Percentiles rank a stretch among this genome's conserved stretches.
Evolutionary conservation across 176 grass and related monocot species (phyloP).

Genomic region (Tillandsia leiboldiana): DNA sequence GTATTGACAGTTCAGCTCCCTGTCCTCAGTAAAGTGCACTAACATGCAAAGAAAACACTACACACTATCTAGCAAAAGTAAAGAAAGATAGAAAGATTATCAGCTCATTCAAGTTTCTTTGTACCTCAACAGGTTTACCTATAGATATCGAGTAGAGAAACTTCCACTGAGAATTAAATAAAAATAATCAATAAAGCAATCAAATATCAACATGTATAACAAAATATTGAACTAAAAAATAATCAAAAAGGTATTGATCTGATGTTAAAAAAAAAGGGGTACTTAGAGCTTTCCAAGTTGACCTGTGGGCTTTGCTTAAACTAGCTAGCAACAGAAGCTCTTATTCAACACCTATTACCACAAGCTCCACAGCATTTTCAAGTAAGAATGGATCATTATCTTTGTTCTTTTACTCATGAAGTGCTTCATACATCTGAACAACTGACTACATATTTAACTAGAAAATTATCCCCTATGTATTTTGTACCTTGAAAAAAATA

Average conservation of each 20-base stretch:
- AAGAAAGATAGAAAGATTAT: neutral
- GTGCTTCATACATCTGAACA: no score
- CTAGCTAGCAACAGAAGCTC: no score
- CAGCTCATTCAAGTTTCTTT: neutral
- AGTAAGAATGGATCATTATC: no score
- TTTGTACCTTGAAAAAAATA: no score
- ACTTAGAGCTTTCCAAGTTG: neutral
- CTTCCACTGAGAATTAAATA: neutral
- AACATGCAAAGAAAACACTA: neutral
- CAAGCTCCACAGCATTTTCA: no score
- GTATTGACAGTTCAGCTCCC: no score
- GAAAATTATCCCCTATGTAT: no score
- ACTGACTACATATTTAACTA: no score
- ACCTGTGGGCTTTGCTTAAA: neutral
- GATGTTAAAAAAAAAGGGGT: neutral
- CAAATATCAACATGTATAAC: neutral
- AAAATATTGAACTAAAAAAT: neutral
- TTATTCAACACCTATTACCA: no score
- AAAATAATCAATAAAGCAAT: neutral
- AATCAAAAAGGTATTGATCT: neutral
- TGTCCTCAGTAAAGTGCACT: neutral
- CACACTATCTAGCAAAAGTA: neutral
- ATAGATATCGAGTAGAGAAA: neutral
- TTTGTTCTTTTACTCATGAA: no score
- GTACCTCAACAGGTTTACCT: neutral